Base-by-base conservation (phyloP, 129 eudicot genomes). In the Lactuca sativa region DNA sequence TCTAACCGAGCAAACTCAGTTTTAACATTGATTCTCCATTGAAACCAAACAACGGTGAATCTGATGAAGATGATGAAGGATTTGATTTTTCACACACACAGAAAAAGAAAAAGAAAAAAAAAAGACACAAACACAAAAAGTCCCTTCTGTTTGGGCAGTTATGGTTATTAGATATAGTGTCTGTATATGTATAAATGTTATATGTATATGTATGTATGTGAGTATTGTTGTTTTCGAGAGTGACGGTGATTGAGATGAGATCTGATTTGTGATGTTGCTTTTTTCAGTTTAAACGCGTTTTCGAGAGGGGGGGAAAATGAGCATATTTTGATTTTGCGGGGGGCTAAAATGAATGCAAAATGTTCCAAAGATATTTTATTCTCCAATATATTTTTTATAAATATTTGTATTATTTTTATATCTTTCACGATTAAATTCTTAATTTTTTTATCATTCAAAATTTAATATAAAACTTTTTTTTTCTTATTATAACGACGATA, bases 211-310 rank as follows among this genome's bases (percentile, higher is more conserved):
- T 56, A 59, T 37, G 7, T 58, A 36, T 59, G 49, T 71, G 74
- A 47, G 61, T 10, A 12, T 66, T 75, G 74, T 75, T 74, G 62
- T 9, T 75, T 66, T 75, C 62, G 55, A 67, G 70, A 68, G 74
- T 67, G 80, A 68, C 74, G 80, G 74, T 76, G 80, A 25, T 25
- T 25, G 30, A 25, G 30, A 68, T 60, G 60, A 68, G 75, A 75
- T 76, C 80, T 76, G 80, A 76, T 67, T 47, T 59, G 36, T 70
- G 75, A 44, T 34, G 41, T 48, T 59, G 15, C 21, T 33, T 75
- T 75, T 74, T 44, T 58, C 62, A 66, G 72, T 67, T 67, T 67
- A 52, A 67, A 74, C 67, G 73, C 78, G 73, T 74, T 74, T 74
- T 65, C 15, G 49, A 25, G 63, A 30, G 34, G 18, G 72, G 66